These are phyloP conservation scores for Kalmusia sp. DNA, from an alignment of 2,329 filamentous ascomycete species.

Conservation along the genomic window DNA sequence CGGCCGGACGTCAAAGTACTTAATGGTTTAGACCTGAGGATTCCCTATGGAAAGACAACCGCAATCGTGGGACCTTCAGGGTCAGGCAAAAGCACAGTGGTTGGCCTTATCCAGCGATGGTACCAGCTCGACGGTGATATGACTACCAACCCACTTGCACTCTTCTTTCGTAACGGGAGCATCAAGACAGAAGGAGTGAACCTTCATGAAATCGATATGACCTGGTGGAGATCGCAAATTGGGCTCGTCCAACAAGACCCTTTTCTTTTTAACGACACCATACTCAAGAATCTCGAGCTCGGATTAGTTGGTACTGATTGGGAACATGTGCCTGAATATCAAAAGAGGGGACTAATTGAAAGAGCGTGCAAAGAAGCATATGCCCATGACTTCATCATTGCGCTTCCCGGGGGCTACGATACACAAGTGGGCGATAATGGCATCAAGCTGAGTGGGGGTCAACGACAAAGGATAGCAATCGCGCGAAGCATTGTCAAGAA, in stretches of 20 bases:
- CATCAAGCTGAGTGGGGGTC: slow-evolving; percentile 87
- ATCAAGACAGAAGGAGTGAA: slow-evolving; percentile 50
- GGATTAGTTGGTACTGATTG: slow-evolving; percentile 75
- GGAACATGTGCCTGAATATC: slow-evolving; percentile 55
- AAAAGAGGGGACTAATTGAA: slow-evolving; percentile 68
- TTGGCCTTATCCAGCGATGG: slow-evolving; percentile 88
- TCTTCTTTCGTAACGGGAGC: slow-evolving; percentile 47
- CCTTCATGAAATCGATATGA: slow-evolving; percentile 78
- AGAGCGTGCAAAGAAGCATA: slow-evolving; percentile 78
- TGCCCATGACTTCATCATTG: slow-evolving; percentile 85
- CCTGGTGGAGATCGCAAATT: slow-evolving; percentile 89
- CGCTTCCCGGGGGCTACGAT: slow-evolving; percentile 74
- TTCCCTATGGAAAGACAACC: slow-evolving; percentile 87
- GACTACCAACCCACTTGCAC: slow-evolving; percentile 39
- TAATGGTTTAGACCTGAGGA: slow-evolving; percentile 75
- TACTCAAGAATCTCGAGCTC: slow-evolving; percentile 86
- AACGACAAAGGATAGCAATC: slow-evolving; percentile 72
- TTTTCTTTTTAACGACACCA: slow-evolving; percentile 84
- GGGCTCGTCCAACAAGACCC: slow-evolving; percentile 92
- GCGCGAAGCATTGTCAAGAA: slow-evolving; percentile 49
- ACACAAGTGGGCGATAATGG: slow-evolving; percentile 92
- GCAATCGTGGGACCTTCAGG: slow-evolving; percentile 92
- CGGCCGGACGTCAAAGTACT: slow-evolving; percentile 87
- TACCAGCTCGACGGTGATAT: slow-evolving; percentile 56
- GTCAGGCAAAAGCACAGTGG: slow-evolving; percentile 89